Percentiles rank a stretch among this genome's conserved stretches.
phyloP scores from a whole-genome alignment of 108 stramenopile genomes.

The Nitzschia palea region DNA sequence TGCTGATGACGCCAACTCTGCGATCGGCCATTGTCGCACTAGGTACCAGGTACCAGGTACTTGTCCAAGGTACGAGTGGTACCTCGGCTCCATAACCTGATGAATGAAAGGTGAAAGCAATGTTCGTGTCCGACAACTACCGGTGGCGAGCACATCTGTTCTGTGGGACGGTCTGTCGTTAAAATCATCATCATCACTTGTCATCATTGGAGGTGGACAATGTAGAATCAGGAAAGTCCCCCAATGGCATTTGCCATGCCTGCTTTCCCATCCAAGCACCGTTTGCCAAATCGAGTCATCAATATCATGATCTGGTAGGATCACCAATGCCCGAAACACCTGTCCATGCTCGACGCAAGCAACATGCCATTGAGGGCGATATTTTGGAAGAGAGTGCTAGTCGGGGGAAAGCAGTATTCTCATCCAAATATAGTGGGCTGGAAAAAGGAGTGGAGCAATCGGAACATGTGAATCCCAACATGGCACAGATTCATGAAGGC shows the following conservation, averaged over 20 bases:
- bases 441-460: constrained; percentile 48
- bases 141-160: too few relatives aligned
- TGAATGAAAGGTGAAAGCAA: too few relatives aligned
- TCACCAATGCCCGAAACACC: constrained; percentile 78
- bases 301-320: constrained; percentile 55
- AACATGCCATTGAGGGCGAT: constrained; percentile 24
- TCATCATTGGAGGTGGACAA: constrained; percentile 29
- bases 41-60: background rate
- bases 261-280: constrained; percentile 28
- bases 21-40: too few relatives aligned
- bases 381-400: background rate
- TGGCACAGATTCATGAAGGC: constrained; percentile 57
- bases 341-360: constrained; percentile 29
- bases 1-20: too few relatives aligned
- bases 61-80: too few relatives aligned
- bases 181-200: too few relatives aligned
- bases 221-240: constrained; percentile 8
- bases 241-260: constrained; percentile 17
- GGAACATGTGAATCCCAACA: background rate
- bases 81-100: too few relatives aligned
- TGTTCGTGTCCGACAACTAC: too few relatives aligned
- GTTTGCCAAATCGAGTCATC: background rate
- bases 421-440: constrained; percentile 54
- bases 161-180: too few relatives aligned
- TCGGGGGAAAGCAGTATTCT: constrained; percentile 10